Conservation (phyloP, 306 rosid genomes). For the Psophocarpus tetragonolobus region DNA sequence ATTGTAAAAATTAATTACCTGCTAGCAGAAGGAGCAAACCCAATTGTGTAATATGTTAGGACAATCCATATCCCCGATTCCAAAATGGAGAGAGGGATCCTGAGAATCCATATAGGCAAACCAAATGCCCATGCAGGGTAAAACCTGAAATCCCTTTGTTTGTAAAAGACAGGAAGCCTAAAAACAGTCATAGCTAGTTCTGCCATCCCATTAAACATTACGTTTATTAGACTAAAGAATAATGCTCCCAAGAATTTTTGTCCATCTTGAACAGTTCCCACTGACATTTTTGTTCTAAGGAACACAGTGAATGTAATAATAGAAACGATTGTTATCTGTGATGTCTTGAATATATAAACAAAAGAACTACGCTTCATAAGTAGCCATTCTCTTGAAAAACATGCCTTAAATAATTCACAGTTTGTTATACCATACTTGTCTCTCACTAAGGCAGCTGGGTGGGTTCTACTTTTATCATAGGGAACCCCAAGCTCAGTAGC, state of each 20-base stretch:
- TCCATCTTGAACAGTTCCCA: conserved; percentile 51
- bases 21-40: conserved; percentile 66
- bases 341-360: conserved; percentile 59
- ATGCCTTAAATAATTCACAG: conserved; percentile 69
- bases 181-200: conserved; percentile 57
- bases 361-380: conserved; percentile 62
- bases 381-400: conserved; percentile 70
- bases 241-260: conserved; percentile 64
- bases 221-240: conserved; percentile 54
- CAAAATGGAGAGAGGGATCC: conserved; percentile 61
- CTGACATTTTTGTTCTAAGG: conserved; percentile 66
- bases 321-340: conserved; percentile 56
- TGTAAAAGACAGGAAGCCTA: conserved; percentile 69
- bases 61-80: conserved; percentile 71
- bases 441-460: conserved; percentile 68
- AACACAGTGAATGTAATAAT: conserved; percentile 60
- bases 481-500: conserved; percentile 53
- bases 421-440: conserved; percentile 68
- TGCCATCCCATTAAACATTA: conserved; percentile 77
- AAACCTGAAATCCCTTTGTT: conserved; percentile 74
- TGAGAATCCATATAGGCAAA: conserved; percentile 69
- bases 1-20: not conserved
- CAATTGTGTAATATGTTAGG: conserved; percentile 73
- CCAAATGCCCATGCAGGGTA: conserved; percentile 80
- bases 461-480: conserved; percentile 50